Base-by-base conservation (phyloP, 1,284 basidiomycete species). In the Peniophora sp. region DNA sequence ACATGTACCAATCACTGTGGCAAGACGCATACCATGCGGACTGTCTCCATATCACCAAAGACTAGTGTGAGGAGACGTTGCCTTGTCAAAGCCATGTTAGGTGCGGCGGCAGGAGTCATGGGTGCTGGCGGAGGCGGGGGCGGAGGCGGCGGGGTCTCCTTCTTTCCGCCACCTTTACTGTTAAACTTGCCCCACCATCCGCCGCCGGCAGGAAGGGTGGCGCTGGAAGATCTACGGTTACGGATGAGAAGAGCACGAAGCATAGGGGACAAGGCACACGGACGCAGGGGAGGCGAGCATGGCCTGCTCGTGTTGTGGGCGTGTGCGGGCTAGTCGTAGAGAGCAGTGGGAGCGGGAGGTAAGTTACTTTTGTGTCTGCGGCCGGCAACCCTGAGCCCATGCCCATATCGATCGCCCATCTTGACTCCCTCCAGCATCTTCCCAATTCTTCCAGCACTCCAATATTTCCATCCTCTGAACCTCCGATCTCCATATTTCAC, bases 271-370 rank as follows among this genome's bases (percentile, higher is more conserved):
- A 51, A 57, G 58, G 49, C 52, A 59, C 45, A 74, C 85, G 63
- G 77, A 89, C 87, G 85, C 80, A 63, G 87, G 86, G 58, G 85
- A 87, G 65, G 79, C 78, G 60, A 88, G 77, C 86, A 88, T 89
- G 67, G 55, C 65, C 57, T 53, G 50, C 56, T 54, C 54, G 50
- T 45, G 43, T 49, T 35, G 49, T 32, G 11, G 32, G 43, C 19
- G 48, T 49, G 32, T 14, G 48, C n/a, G 25, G 2, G 34, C 38
- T n/a, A 20, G 38, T 41, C n/a, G 38, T 41, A 20, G 38, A 32
- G 27, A 32, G 27, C 27, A 32, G 27, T 32, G 27, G 27, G 27
- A 32, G 27, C 27, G 27, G 27, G 27, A 32, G 27, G 27, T 32
- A 32, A 32, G 27, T 32, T 32, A 32, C 27, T 32, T 32, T 32